These are phyloP conservation scores for Xanthoceras sorbifolium DNA, from an alignment of 345 rosid species.

Conservation along the genomic window DNA sequence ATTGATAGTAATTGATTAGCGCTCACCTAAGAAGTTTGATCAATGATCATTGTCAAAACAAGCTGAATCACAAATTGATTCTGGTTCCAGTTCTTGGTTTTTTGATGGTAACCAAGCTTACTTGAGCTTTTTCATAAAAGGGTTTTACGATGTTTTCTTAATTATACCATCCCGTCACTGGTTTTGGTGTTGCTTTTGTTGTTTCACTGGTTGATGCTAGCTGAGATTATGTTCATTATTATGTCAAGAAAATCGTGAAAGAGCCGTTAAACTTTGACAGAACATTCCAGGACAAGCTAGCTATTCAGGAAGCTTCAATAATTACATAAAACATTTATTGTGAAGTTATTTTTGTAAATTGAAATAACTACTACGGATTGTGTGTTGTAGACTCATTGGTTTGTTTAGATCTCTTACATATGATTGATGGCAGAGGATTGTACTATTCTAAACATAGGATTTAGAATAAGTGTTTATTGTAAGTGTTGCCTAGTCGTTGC, in stretches of 20 bases:
- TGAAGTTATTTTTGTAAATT: neutral
- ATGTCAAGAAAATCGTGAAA: too few species aligned
- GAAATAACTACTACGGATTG: too few species aligned
- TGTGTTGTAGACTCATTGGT: neutral
- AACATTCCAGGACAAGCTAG: neutral
- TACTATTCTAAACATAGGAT: too few species aligned
- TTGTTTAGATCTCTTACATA: neutral
- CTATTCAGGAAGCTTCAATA: neutral
- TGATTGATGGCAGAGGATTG: neutral
- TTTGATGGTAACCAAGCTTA: too few species aligned
- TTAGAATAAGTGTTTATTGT: neutral
- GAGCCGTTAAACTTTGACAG: neutral
- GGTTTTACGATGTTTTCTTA: neutral
- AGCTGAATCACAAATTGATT: too few species aligned
- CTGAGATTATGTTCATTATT: too few species aligned
- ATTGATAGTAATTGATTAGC: too few species aligned
- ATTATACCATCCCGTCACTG: neutral
- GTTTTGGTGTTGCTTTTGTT: neutral
- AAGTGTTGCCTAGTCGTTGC: neutral
- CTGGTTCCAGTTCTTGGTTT: too few species aligned
- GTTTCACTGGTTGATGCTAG: too few species aligned
- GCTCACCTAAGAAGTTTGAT: too few species aligned
- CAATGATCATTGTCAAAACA: too few species aligned
- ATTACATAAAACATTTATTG: neutral
- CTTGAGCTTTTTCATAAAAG: too few species aligned